Evolutionary conservation across 768 basidiomycete species (phyloP).

Genomic region (Boletus subparvulus): DNA sequence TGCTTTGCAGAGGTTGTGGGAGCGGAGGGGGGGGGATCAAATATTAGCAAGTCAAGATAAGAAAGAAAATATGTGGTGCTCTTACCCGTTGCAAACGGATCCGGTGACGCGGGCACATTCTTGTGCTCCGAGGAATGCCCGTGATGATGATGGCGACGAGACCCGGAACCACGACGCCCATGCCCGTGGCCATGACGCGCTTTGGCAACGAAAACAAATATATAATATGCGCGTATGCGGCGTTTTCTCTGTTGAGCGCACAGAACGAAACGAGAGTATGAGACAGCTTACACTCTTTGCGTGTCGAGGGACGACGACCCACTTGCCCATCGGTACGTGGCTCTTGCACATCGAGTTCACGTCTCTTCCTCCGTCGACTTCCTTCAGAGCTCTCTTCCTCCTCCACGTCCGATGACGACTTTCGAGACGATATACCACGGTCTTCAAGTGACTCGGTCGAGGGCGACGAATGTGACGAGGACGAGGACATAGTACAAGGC

Average conservation of each 20-base stretch:
- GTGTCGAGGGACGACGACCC: background rate
- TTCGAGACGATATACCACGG: background rate
- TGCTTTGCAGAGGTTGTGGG: conserved; percentile 7
- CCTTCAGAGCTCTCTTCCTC: conserved; percentile 13
- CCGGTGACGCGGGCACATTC: conserved; percentile 1
- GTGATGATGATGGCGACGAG: conserved; percentile 6
- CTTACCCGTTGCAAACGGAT: conserved; percentile 26
- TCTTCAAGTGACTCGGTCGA: conserved; percentile 14
- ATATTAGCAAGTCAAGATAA: background rate
- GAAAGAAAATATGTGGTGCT: no score
- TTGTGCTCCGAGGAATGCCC: conserved; percentile 4
- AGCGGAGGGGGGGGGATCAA: background rate
- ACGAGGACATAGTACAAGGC: background rate
- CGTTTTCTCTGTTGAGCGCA: background rate
- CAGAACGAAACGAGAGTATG: background rate
- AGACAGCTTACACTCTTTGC: conserved; percentile 16
- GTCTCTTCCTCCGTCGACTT: conserved; percentile 20
- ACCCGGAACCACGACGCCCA: conserved; percentile 11
- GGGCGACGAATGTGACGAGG: conserved; percentile 12
- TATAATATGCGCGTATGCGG: background rate
- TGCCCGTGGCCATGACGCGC: conserved; percentile 5
- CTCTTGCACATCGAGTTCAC: conserved; percentile 13
- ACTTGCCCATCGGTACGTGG: background rate
- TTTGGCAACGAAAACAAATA: background rate
- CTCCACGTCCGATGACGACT: conserved; percentile 11